Evolutionary conservation across 2,329 filamentous ascomycete species (phyloP).

Genomic region (Hymenoscyphus infarciens): DNA sequence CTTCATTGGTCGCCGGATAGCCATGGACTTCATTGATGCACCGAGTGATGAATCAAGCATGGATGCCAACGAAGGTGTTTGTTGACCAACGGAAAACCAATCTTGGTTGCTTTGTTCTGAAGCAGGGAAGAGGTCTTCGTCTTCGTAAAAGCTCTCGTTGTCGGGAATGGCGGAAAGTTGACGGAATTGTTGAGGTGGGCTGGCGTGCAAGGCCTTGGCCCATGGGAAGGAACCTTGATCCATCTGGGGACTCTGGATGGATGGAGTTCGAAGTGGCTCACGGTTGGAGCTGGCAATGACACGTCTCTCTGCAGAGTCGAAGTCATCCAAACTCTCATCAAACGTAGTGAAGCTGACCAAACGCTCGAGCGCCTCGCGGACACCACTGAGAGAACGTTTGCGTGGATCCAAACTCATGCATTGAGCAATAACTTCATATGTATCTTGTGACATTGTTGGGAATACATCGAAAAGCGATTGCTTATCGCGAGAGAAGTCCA

Average conservation of each 20-base stretch:
- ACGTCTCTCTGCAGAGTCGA: conserved; percentile 78
- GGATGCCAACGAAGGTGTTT: conserved; percentile 79
- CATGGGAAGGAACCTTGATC: conserved; percentile 87
- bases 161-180: conserved; percentile 85
- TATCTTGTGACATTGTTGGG: conserved; percentile 97
- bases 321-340: conserved; percentile 88
- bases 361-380: conserved; percentile 73
- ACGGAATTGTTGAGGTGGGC: conserved; percentile 65
- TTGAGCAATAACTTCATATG: conserved; percentile 86
- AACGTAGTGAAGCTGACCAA: conserved; percentile 90
- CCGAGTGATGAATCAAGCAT: conserved; percentile 79
- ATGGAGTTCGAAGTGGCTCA: conserved; percentile 92
- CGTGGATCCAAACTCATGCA: conserved; percentile 88
- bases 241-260: conserved; percentile 81
- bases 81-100: conserved; percentile 74
- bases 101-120: conserved; percentile 67
- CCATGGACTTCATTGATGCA: conserved; percentile 73
- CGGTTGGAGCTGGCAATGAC: conserved; percentile 82
- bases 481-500: conserved; percentile 89
- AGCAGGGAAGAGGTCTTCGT: conserved; percentile 78
- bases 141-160: conserved; percentile 63
- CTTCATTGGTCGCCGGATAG: conserved; percentile 47
- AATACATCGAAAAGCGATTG: conserved; percentile 98
- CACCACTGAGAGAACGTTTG: conserved; percentile 77
- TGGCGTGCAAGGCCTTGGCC: conserved; percentile 84